Percentiles rank a stretch among this genome's conserved stretches.
phyloP scores from a whole-genome alignment of 2,329 filamentous ascomycete species.

The Catunica adiposa region DNA sequence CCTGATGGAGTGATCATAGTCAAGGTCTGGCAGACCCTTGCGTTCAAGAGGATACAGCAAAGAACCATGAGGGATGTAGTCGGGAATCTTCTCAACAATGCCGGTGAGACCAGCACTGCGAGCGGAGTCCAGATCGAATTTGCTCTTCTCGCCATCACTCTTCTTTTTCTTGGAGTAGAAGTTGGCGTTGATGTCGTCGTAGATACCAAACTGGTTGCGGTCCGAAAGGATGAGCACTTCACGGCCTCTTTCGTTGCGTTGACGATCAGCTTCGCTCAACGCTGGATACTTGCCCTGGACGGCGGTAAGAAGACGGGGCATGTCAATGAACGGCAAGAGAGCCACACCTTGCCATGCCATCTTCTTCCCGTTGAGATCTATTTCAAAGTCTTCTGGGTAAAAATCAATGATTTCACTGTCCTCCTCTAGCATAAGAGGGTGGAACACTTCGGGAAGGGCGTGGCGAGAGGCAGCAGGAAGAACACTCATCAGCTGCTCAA shows the following conservation, averaged over 20 bases:
- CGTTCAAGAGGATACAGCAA: constrained; percentile 63
- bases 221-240: constrained; percentile 78
- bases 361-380: constrained; percentile 95
- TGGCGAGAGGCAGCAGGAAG: constrained; percentile 85
- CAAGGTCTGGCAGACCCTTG: constrained; percentile 56
- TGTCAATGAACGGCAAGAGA: constrained; percentile 88
- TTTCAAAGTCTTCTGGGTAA: constrained; percentile 83
- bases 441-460: constrained; percentile 75
- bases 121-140: constrained; percentile 57
- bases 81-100: constrained; percentile 62
- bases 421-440: constrained; percentile 72
- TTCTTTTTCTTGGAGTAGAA: constrained; percentile 82
- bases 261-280: constrained; percentile 57
- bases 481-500: constrained; percentile 97
- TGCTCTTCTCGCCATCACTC: constrained; percentile 29
- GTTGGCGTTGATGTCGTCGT: constrained; percentile 64
- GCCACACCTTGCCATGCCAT: constrained; percentile 96
- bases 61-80: constrained; percentile 69
- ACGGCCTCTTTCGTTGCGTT: constrained; percentile 62
- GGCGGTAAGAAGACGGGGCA: constrained; percentile 64
- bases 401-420: constrained; percentile 93
- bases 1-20: constrained; percentile 76
- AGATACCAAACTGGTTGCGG: constrained; percentile 51
- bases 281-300: constrained; percentile 71
- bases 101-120: constrained; percentile 66